These are phyloP conservation scores for Rhinocladiella similis DNA, from an alignment of 2,329 filamentous ascomycete species.

Conservation along the genomic window DNA sequence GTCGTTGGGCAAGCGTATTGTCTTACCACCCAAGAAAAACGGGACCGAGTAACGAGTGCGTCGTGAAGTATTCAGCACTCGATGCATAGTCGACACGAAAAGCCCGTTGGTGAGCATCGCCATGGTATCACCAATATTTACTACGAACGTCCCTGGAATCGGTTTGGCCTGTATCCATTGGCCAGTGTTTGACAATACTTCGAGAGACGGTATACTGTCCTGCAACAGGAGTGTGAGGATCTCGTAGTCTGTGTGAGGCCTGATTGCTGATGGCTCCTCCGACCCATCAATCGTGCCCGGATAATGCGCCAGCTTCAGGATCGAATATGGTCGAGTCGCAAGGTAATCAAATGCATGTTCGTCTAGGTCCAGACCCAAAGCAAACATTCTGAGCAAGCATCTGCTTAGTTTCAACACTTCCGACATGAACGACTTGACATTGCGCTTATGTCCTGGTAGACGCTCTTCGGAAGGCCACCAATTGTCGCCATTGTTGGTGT, in stretches of 20 bases:
- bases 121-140: conserved; percentile 54
- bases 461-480: conserved; percentile 17
- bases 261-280: conserved; percentile 28
- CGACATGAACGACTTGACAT: conserved; percentile 15
- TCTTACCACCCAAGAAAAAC: conserved; percentile 58
- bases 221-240: conserved; percentile 57
- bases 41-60: conserved; percentile 51
- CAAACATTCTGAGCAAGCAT: conserved; percentile 54
- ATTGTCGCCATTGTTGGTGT: conserved; percentile 17
- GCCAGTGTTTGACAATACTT: conserved; percentile 46
- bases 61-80: conserved; percentile 47
- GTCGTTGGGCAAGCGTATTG: conserved; percentile 17
- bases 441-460: conserved; percentile 14
- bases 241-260: conserved; percentile 53
- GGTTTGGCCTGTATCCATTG: conserved; percentile 45
- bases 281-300: conserved; percentile 36
- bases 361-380: conserved; percentile 54
- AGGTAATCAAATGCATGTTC: conserved; percentile 59
- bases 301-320: conserved; percentile 49
- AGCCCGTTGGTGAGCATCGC: conserved; percentile 53
- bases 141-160: conserved; percentile 45
- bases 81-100: conserved; percentile 54
- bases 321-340: conserved; percentile 51
- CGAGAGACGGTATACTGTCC: conserved; percentile 52
- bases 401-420: conserved; percentile 49